These are phyloP conservation scores for Westerdykella aurantiaca DNA, from an alignment of 2,329 filamentous ascomycete genomes.

Conservation along the genomic window DNA sequence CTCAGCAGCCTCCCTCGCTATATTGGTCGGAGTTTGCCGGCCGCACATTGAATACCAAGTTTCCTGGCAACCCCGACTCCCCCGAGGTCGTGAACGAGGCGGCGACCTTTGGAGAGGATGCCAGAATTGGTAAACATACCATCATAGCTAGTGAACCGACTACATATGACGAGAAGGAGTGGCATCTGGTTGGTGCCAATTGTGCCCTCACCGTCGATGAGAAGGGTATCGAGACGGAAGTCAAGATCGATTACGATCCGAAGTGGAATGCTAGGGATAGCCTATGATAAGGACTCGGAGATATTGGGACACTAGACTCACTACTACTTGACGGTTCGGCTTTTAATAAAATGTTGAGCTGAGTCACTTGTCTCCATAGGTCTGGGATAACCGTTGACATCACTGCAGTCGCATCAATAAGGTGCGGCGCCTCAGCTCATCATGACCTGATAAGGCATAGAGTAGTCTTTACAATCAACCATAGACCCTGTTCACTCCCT, in stretches of 20 bases:
- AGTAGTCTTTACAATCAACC: too few species aligned
- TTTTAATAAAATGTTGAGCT: too few species aligned
- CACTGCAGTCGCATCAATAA: too few species aligned
- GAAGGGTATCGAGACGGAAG: slow-evolving; percentile 34
- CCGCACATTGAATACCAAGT: slow-evolving; percentile 49
- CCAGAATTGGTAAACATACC: slow-evolving; percentile 47
- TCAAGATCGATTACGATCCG: slow-evolving; percentile 34
- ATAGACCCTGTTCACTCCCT: slow-evolving; percentile 9
- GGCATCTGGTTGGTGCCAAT: slow-evolving; percentile 48
- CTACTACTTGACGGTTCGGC: too few species aligned
- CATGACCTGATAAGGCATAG: too few species aligned
- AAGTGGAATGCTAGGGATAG: slow-evolving; percentile 38
- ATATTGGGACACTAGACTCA: too few species aligned
- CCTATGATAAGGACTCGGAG: background rate
- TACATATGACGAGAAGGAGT: slow-evolving; percentile 49
- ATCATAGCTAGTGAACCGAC: slow-evolving; percentile 52
- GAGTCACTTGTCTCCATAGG: too few species aligned
- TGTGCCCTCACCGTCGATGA: slow-evolving; percentile 41
- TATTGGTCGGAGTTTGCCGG: slow-evolving; percentile 50
- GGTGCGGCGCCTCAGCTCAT: too few species aligned
- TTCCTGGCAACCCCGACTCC: slow-evolving; percentile 45
- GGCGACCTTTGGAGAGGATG: slow-evolving; percentile 31
- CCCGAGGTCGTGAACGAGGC: slow-evolving; percentile 30
- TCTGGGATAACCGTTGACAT: too few species aligned
- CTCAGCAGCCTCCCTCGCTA: slow-evolving; percentile 48